Conservation (phyloP, 2,329 filamentous ascomycete genomes). For the Trichocomaceae sp. region DNA sequence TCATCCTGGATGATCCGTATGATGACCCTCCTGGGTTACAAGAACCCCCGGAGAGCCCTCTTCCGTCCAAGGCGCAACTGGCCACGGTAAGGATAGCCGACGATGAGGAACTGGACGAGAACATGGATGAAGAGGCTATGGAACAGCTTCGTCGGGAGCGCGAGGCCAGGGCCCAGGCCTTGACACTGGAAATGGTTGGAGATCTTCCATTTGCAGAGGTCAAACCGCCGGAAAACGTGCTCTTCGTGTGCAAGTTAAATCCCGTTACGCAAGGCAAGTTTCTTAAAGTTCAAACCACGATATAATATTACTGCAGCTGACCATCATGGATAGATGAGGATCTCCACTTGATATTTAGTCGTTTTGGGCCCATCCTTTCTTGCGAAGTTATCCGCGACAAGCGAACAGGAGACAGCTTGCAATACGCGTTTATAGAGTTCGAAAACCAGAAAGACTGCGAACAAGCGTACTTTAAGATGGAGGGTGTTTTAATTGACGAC, state of each 20-base stretch:
- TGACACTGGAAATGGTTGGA: constrained; percentile 96
- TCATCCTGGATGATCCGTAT: constrained; percentile 86
- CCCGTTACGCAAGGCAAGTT: constrained; percentile 70
- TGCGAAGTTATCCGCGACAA: constrained; percentile 95
- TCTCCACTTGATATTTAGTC: constrained; percentile 89
- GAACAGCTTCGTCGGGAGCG: constrained; percentile 78
- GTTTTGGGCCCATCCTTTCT: constrained; percentile 89
- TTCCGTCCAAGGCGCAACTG: constrained; percentile 76
- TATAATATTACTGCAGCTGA: constrained; percentile 9
- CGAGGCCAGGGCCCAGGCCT: constrained; percentile 85
- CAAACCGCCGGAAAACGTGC: constrained; percentile 90
- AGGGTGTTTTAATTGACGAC: constrained; percentile 92
- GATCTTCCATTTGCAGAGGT: constrained; percentile 96
- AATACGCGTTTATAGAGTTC: constrained; percentile 98
- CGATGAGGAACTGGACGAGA: constrained; percentile 72
- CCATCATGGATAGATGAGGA: constrained; percentile 61
- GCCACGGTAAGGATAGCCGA: constrained; percentile 88
- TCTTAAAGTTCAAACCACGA: background rate
- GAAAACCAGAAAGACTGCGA: constrained; percentile 90
- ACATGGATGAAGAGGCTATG: constrained; percentile 71
- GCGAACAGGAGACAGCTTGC: constrained; percentile 86
- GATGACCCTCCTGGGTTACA: constrained; percentile 70
- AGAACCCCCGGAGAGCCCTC: constrained; percentile 71
- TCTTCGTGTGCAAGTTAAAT: constrained; percentile 98
- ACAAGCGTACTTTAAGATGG: constrained; percentile 97